These are phyloP conservation scores for Phytophthora cactorum DNA, from an alignment of 352 stramenopile genomes.

Conservation along the genomic window DNA sequence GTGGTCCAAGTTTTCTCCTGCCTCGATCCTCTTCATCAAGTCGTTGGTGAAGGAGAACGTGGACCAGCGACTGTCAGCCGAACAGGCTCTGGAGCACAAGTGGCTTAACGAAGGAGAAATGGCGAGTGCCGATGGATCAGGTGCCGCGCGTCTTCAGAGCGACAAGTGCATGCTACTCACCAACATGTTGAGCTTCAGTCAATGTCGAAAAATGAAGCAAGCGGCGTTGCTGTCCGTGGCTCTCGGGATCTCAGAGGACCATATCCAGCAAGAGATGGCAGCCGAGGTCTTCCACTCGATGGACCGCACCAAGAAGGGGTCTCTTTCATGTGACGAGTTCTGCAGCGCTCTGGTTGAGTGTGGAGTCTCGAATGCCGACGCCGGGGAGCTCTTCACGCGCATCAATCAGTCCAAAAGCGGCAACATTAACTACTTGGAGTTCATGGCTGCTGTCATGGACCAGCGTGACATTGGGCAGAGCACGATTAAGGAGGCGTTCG, in stretches of 20 bases:
- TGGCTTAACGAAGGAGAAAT: conserved; percentile 52
- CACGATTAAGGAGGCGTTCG: conserved; percentile 92
- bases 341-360: conserved; percentile 92
- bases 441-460: conserved; percentile 95
- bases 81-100: conserved; percentile 73
- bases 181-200: conserved; percentile 83
- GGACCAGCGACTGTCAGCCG: conserved; percentile 60
- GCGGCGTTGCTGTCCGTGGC: conserved; percentile 75
- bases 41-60: conserved; percentile 81
- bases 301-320: conserved; percentile 84
- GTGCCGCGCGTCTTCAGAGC: conserved; percentile 44
- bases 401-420: conserved; percentile 86
- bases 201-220: conserved; percentile 79
- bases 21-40: conserved; percentile 81
- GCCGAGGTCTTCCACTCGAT: conserved; percentile 89
- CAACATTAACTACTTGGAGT: conserved; percentile 95
- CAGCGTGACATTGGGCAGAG: conserved; percentile 89
- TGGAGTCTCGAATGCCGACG: conserved; percentile 75
- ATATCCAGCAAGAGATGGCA: conserved; percentile 79
- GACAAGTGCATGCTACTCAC: conserved; percentile 74
- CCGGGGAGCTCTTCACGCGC: conserved; percentile 72
- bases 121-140: conserved; percentile 16
- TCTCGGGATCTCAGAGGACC: conserved; percentile 73
- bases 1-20: conserved; percentile 70
- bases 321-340: conserved; percentile 94